A percentile compares a stretch with the other conserved stretches of the same genome.
Evolutionary conservation across 208 protist species (phyloP).

Genomic region (Cochliopodium minus): DNA sequence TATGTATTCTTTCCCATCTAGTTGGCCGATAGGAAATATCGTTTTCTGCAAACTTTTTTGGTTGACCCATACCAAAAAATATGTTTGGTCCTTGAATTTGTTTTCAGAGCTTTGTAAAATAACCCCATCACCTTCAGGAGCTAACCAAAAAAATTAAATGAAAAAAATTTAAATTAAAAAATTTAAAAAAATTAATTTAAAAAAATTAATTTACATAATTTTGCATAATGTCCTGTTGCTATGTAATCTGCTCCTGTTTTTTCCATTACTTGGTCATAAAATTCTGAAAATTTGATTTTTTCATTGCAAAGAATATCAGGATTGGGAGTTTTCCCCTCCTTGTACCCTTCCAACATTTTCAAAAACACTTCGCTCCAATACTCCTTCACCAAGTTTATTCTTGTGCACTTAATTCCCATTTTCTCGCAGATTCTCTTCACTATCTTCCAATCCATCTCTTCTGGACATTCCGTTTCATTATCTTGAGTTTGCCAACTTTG

Average conservation of each 20-base stretch:
- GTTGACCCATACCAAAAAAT: slow-evolving; percentile 30
- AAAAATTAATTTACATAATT: background rate
- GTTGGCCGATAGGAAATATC: slow-evolving; percentile 33
- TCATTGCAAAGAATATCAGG: slow-evolving; percentile 45
- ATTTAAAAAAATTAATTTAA: background rate
- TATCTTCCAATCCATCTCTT: slow-evolving; percentile 11
- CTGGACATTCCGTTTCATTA: slow-evolving; percentile 18
- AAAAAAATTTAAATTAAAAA: background rate
- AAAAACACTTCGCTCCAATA: slow-evolving; percentile 50
- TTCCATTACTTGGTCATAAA: slow-evolving; percentile 23
- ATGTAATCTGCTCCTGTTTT: slow-evolving; percentile 19
- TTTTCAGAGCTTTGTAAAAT: slow-evolving; percentile 1
- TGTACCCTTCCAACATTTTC: slow-evolving; percentile 25
- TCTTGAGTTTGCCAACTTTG: too few species aligned
- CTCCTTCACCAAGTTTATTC: slow-evolving; percentile 35
- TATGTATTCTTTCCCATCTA: slow-evolving; percentile 20
- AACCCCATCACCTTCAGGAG: background rate
- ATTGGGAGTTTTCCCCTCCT: slow-evolving; percentile 39
- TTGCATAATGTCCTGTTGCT: slow-evolving; percentile 18
- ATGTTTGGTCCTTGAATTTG: slow-evolving; percentile 38
- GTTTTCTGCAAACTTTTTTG: slow-evolving; percentile 5
- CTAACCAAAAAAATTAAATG: background rate
- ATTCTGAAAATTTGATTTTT: slow-evolving; percentile 42
- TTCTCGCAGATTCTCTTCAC: slow-evolving; percentile 13
- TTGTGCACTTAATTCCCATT: slow-evolving; percentile 1